phyloP scores from a whole-genome alignment of 345 rosid genomes.

The Pugionium dolabratum region DNA sequence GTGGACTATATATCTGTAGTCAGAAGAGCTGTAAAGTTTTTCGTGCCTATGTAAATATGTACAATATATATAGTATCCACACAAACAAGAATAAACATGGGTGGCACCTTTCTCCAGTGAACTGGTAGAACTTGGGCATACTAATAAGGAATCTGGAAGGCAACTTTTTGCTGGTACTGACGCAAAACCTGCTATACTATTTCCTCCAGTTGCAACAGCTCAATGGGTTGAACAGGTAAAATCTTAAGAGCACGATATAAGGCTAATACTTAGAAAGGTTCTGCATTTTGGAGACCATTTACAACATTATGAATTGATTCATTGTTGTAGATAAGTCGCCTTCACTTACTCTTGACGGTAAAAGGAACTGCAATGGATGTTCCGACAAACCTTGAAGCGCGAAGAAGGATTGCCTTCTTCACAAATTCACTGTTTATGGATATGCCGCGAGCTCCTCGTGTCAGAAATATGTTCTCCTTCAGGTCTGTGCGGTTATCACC shows the following conservation, averaged over 20 bases:
- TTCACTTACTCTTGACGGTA: conserved; percentile 85
- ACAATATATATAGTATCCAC: conserved; percentile 3
- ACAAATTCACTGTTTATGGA: conserved; percentile 95
- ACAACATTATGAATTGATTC: conserved; percentile 14
- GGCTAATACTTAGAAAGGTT: background rate
- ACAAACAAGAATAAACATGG: conserved; percentile 17
- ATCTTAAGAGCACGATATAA: background rate
- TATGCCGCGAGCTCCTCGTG: conserved; percentile 93
- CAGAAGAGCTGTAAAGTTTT: conserved; percentile 16
- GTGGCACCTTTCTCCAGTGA: conserved; percentile 53
- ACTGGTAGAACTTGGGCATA: conserved; percentile 75
- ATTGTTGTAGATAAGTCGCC: conserved; percentile 73
- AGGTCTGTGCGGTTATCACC: conserved; percentile 47
- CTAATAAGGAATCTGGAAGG: conserved; percentile 89
- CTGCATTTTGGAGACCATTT: conserved; percentile 18
- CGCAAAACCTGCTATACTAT: conserved; percentile 77
- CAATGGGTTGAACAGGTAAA: conserved; percentile 96
- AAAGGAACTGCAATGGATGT: conserved; percentile 89
- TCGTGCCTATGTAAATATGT: conserved; percentile 15
- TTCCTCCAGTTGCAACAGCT: conserved; percentile 75
- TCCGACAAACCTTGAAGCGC: conserved; percentile 95
- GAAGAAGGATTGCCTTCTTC: conserved; percentile 91
- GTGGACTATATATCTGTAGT: conserved; percentile 39
- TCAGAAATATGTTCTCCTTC: conserved; percentile 94
- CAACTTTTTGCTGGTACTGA: conserved; percentile 94